Base-by-base conservation (phyloP, 1,284 basidiomycete genomes). In the Sporisorium reilianum region DNA sequence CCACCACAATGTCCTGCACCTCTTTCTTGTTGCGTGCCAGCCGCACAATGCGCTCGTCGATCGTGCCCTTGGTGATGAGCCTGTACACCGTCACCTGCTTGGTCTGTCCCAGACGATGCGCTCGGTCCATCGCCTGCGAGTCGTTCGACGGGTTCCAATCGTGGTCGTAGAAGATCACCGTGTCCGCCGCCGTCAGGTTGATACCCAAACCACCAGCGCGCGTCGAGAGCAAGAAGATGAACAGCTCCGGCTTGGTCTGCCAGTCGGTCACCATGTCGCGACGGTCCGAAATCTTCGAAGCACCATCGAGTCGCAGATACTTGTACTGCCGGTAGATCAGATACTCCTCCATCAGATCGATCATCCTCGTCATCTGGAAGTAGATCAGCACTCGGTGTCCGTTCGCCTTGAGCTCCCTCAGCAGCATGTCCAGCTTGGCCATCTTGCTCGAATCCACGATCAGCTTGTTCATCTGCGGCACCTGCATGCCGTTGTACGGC, bases 291-390 rank as follows among this genome's bases (percentile, higher is more conserved):
- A 99, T 89, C 81, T 97, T 95, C 26, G 94, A 96, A 1, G 92
- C 92, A 51, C 97, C 97, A 86, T 99, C 97, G 48, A 99, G 87
- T 41, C 97, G 90, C 30, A 99, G 87, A 85, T 99, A 99, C 86
- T 97, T 97, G 89, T 97, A 96, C 86, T 98, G 96, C 8, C 96
- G 90, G 87, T 93, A 97, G 77, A 97, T 95, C 60, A 99, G 88
- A 85, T 98, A 99, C 85, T 99, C 97, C 85, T 99, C 97, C 90
- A 99, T 96, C 65, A 99, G 88, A 85, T 99, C 96, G 90, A 99
- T 98, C 97, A 99, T 99, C 74, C 92, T 90, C 25, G 97, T 99
- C 97, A 99, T 99, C 86, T 99, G 97, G 91, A 98, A 99, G 87
- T 99, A 99, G 55, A 99, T 89, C 77, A 99, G 87, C 23, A 97